These are phyloP conservation scores for Stevia rebaudiana DNA, from an alignment of 140 eudicot genomes.

Conservation along the genomic window DNA sequence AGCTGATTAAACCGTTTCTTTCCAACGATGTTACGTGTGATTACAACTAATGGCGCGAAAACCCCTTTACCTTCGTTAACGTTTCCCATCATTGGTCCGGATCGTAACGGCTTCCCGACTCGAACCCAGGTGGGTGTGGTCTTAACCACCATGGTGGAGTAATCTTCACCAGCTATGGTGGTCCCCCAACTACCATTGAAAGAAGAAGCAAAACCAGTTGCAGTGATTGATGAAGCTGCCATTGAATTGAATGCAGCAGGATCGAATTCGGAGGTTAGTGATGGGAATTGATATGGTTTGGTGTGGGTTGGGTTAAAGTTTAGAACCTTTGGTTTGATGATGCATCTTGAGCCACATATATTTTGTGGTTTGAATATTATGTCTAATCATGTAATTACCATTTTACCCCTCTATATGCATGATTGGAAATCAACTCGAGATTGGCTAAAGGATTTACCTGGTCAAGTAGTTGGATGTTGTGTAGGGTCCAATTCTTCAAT, in stretches of 20 bases:
- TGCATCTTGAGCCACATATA: conserved; percentile 47
- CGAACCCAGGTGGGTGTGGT: conserved; percentile 35
- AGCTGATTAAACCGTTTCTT: conserved; percentile 93
- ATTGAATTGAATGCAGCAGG: conserved; percentile 28
- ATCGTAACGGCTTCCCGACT: conserved; percentile 39
- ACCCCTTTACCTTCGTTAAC: conserved; percentile 91
- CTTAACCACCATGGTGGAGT: conserved; percentile 30
- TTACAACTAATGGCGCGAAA: conserved; percentile 80
- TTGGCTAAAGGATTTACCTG: too few species aligned
- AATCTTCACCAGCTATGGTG: conserved; percentile 53
- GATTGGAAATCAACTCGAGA: too few species aligned
- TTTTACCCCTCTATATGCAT: too few species aligned
- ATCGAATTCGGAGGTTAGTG: too few species aligned
- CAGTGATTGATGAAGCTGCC: conserved; percentile 57
- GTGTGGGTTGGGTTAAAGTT: conserved; percentile 39
- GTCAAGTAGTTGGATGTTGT: too few species aligned
- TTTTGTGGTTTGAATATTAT: too few species aligned
- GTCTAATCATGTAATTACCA: too few species aligned
- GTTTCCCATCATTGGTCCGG: conserved; percentile 74
- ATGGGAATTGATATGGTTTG: conserved; percentile 4
- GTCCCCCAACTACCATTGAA: conserved; percentile 72
- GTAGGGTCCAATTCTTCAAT: too few species aligned
- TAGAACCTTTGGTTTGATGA: conserved; percentile 45
- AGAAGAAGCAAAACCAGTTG: conserved; percentile 48
- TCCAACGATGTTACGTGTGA: conserved; percentile 68